Base-by-base conservation (phyloP, 1,139 yeast species). In the Kurtzmaniella quercitrusa region DNA sequence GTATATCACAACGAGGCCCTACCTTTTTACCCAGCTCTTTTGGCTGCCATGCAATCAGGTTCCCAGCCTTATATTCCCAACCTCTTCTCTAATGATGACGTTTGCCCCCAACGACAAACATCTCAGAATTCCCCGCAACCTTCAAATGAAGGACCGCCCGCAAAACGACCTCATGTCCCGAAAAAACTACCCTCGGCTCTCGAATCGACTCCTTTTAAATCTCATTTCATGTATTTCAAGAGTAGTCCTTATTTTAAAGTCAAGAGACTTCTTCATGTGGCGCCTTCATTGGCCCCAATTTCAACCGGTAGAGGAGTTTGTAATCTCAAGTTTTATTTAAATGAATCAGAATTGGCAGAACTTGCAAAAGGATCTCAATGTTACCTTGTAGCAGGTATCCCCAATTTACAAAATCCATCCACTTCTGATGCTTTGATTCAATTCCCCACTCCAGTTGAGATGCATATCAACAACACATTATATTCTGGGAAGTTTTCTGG, bases 361-460 rank as follows among this genome's bases (percentile, higher is more conserved):
- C 46, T 76, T 41, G 15, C 16, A 21, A 21, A 18, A 3, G 40
- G 40, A 2, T 16, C 29, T n/a, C 49, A 53, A 4, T 49, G 82
- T 4, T 75, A 63, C 48, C 50, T 82, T 2, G 58, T 80, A 34
- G 72, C 82, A 53, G 85, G 83, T 1, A 36, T 58, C 59, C 36
- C 66, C 58, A 43, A 56, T 50, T 45, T 51, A 10, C 49, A 54
- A 7, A 46, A 66, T 0, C 52, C 61, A 2, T 58, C 65, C 1
- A 53, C 60, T n/a, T 52, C 48, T 5, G 73, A 73, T 38, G 77
- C 68, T 1, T 60, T 62, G 14, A 56, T 83, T 9, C 77, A 74
- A 51, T 84, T 75, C 50, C 91, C 91, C 1, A 60, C 61, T 12
- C 85, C 84, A 1, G 64, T 79, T 39, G 85, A 80, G 52, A 61